phyloP scores from a whole-genome alignment of 768 basidiomycete species.

The Candolleomyces aberdarensis region DNA sequence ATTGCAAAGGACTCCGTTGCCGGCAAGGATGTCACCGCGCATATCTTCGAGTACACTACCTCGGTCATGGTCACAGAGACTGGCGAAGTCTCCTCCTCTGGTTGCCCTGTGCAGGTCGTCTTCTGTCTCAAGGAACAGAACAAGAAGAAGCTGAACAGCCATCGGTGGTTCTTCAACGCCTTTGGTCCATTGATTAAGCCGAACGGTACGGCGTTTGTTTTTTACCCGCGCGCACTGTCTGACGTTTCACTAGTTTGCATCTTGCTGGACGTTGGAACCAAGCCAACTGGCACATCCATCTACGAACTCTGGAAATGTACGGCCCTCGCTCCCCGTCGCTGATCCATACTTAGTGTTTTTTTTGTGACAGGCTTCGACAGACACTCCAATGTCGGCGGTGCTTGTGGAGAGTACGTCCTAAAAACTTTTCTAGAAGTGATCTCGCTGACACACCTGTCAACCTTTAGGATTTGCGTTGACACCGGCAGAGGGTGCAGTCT shows the following conservation, averaged over 20 bases:
- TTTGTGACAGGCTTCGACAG: conserved; percentile 65
- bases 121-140: conserved; percentile 95
- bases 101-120: conserved; percentile 81
- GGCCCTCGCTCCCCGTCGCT: conserved; percentile 11
- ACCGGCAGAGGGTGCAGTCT: conserved; percentile 70
- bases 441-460: background rate
- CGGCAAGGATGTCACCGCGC: conserved; percentile 89
- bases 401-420: conserved; percentile 80
- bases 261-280: conserved; percentile 93
- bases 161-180: conserved; percentile 98
- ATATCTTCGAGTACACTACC: conserved; percentile 91
- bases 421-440: background rate
- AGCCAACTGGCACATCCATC: conserved; percentile 90
- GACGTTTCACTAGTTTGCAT: conserved; percentile 62
- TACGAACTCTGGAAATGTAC: conserved; percentile 95
- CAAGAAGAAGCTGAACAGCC: conserved; percentile 95
- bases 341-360: background rate
- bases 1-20: conserved; percentile 86
- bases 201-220: conserved; percentile 50
- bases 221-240: background rate
- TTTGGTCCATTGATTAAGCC: conserved; percentile 86
- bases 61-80: conserved; percentile 73
- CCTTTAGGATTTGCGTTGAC: conserved; percentile 73
- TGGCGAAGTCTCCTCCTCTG: conserved; percentile 75
- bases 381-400: conserved; percentile 84